phyloP scores from a whole-genome alignment of 768 basidiomycete genomes.

The Psilocybe cubensis region DNA sequence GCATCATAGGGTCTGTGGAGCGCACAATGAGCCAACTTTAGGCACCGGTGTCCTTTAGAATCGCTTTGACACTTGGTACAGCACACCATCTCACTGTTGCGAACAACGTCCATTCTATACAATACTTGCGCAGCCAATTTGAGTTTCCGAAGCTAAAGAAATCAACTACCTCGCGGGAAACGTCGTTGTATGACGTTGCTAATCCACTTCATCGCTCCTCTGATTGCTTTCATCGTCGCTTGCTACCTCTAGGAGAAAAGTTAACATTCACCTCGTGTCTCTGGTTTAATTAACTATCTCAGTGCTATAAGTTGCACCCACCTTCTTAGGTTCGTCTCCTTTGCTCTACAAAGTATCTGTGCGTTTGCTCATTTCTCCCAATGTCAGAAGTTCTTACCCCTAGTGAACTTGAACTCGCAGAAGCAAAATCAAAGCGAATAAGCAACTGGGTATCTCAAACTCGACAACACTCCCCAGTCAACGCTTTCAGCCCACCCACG shows the following conservation, averaged over 20 bases:
- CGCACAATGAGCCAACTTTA: background rate
- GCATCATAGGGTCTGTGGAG: background rate
- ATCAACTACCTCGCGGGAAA: background rate
- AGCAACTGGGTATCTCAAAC: background rate
- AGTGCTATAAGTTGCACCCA: background rate
- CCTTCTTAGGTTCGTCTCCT: background rate
- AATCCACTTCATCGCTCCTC: background rate
- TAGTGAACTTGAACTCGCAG: background rate
- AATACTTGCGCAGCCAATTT: background rate
- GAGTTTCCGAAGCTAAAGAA: background rate
- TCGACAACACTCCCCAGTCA: background rate
- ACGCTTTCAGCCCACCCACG: background rate
- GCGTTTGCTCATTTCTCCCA: background rate
- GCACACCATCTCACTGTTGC: background rate
- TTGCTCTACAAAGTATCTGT: background rate
- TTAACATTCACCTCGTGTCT: background rate
- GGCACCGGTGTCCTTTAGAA: background rate
- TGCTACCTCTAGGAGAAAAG: background rate
- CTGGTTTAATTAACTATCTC: background rate
- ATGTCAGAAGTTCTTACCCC: background rate
- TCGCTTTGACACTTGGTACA: background rate
- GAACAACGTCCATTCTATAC: background rate
- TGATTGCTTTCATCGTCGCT: background rate
- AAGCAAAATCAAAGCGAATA: background rate
- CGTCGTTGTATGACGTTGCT: background rate